Conservation (phyloP, 2,329 filamentous ascomycete genomes). For the Furcasterigmium furcatum region DNA sequence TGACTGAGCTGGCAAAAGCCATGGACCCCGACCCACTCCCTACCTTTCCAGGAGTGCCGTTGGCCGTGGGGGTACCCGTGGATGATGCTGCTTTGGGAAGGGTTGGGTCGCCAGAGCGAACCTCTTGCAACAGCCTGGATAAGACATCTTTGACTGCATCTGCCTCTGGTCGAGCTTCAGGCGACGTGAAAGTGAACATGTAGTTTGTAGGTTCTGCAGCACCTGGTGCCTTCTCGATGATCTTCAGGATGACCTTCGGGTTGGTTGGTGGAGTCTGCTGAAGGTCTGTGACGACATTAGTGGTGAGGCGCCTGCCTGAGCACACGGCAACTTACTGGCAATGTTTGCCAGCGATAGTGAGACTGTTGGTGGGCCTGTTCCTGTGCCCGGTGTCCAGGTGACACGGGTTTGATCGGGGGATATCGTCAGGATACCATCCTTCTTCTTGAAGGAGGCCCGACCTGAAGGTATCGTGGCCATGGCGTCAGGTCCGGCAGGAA, state of each 20-base stretch:
- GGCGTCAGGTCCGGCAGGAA: neutral
- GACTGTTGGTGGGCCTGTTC: constrained; percentile 60
- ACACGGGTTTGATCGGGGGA: constrained; percentile 70
- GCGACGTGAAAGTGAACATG: constrained; percentile 85
- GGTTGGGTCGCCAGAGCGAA: constrained; percentile 54
- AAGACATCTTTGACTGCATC: constrained; percentile 81
- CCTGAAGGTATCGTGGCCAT: constrained; percentile 61
- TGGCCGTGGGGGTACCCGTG: constrained; percentile 22
- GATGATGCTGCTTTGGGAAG: constrained; percentile 44
- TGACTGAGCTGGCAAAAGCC: constrained; percentile 71
- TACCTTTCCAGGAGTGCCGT: constrained; percentile 16
- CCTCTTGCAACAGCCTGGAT: constrained; percentile 70
- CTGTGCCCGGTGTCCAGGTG: constrained; percentile 73
- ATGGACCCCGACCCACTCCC: constrained; percentile 63
- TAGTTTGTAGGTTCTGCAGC: constrained; percentile 64
- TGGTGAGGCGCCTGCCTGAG: neutral
- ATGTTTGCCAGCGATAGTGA: constrained; percentile 73
- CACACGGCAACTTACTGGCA: constrained; percentile 59
- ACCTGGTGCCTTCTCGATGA: constrained; percentile 69
- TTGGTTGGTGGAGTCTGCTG: constrained; percentile 90
- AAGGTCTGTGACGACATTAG: constrained; percentile 59
- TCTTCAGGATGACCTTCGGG: constrained; percentile 89
- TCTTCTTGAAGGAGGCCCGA: constrained; percentile 86
- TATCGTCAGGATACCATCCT: constrained; percentile 80
- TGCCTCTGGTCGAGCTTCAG: constrained; percentile 76